Base-by-base conservation (phyloP, 345 rosid species). In the Ricinus communis region DNA sequence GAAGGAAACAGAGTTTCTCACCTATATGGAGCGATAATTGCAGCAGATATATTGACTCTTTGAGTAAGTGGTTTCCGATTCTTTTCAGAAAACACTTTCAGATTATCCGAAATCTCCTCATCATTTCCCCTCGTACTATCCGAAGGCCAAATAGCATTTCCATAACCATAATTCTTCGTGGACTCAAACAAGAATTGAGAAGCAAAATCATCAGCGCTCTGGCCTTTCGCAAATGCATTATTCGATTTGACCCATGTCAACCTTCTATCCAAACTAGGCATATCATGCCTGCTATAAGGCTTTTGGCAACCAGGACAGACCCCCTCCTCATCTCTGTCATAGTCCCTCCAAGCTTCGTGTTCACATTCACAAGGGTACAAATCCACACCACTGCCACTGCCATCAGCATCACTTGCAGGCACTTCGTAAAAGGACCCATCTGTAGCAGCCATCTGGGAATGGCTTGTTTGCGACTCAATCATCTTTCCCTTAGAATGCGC, bases 11-110 rank as follows among this genome's bases (percentile, higher is more conserved):
- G 11, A 51, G 13, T 19, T 10, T 50, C 65, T 77, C 75, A 86
- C 92, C 92, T 57, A 50, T 88, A 88, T 3, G 87, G 87, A 75
- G 74, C 81, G 22, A 88, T 79, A 62, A 86, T 30, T 27, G 69
- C 84, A 72, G 85, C 61, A 54, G 88, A 74, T 68, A 84, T 76
- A 6, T 72, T 79, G 67, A 75, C 62, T 79, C 78, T 77, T 25
- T 84, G 74, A 3, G 88, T 80, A 7, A 87, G 85, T 0, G 88
- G 87, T 70, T 83, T 84, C 92, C 90, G 80, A 38, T 81, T 83
- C 68, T 84, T 84, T 49, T 82, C 82, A 36, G 13, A 16, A 47
- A 74, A 61, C 13, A 45, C 19, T 22, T 73, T 33, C 16, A 59
- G 55, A 12, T 76, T 78, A 54, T 63, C 75, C 22, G 64, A 62